Evolutionary conservation across 768 basidiomycete genomes (phyloP).

Genomic region (Trametes cingulata): DNA sequence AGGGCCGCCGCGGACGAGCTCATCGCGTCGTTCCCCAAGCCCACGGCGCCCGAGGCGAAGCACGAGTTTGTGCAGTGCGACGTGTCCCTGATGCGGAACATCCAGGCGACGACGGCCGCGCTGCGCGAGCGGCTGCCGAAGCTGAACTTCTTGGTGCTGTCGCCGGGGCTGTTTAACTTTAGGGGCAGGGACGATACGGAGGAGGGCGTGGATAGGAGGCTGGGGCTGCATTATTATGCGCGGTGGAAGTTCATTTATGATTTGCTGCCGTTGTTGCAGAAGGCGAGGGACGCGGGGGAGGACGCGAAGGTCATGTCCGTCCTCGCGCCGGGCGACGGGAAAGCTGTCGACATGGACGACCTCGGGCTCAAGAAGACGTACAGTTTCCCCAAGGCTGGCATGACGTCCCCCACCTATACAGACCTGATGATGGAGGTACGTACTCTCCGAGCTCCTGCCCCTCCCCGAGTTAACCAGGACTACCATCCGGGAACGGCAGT

Average conservation of each 20-base stretch:
- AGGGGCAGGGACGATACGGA: constrained; percentile 42
- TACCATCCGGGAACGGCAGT: constrained; percentile 16
- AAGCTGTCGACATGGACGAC: constrained; percentile 46
- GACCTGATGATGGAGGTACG: constrained; percentile 56
- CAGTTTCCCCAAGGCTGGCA: constrained; percentile 35
- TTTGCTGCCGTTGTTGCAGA: constrained; percentile 44
- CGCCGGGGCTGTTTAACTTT: constrained; percentile 44
- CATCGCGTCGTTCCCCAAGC: constrained; percentile 43
- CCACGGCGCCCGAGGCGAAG: constrained; percentile 22
- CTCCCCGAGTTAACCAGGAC: neutral
- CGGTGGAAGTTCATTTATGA: constrained; percentile 53
- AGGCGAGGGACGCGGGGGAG: constrained; percentile 47
- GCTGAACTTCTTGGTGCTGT: constrained; percentile 55
- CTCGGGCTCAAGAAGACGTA: constrained; percentile 53
- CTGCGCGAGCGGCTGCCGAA: constrained; percentile 39
- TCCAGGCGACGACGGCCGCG: constrained; percentile 37
- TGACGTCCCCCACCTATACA: constrained; percentile 45
- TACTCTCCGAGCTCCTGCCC: too few relatives aligned
- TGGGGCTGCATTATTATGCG: constrained; percentile 52
- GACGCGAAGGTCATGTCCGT: constrained; percentile 52
- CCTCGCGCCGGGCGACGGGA: constrained; percentile 38
- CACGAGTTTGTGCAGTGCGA: constrained; percentile 58
- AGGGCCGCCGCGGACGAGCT: constrained; percentile 47
- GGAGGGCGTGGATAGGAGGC: constrained; percentile 47
- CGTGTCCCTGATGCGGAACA: constrained; percentile 52